Evolutionary conservation across 352 stramenopile species (phyloP), one percentile per base, ranked within the genome.

Genomic region (Plasmopara viticola): DNA sequence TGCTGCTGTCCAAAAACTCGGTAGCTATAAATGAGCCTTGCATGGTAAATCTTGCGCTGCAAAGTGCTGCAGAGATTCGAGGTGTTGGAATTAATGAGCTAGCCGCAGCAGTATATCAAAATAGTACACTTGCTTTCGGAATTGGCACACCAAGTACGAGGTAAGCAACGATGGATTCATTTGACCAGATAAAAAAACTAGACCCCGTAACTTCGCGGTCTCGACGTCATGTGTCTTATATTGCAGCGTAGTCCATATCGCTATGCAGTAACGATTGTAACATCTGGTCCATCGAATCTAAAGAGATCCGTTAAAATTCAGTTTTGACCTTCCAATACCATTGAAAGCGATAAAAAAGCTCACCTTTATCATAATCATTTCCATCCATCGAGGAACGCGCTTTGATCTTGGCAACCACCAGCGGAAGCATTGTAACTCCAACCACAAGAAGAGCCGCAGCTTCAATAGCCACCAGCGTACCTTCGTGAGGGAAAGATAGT

Each of bases 221-320:
- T 39, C 38, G 3, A 40, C 25, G 38, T 30, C 4, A 49, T 44
- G 10, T 48, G 30, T 4, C 38, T 65, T 65, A 89, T 53, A 89
- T 89, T 25, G 78, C 78, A 31, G 78, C 78, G 42, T 88, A 88
- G 60, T 86, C 74, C 74, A 88, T 84, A 20, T 89, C 75, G 29
- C 63, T 77, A 56, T 73, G 81, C 39, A 87, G 62, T 14, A 89
- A 56, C 37, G 74, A 74, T 42, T 87, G 62, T 39, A 80, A 63
- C 62, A 87, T 69, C 37, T 62, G 67, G 41, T 80, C 63, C 31
- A 35, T 35, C 31, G 10, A 35, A 12, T 12, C 31, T 35, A 35
- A 35, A 8, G 10, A 35, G 10, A 35, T 35, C 7, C 31, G 6
- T 8, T 35, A 8, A 35, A 12, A 6, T 35, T 12, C 2, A 35